phyloP scores from a whole-genome alignment of 257 asterid genomes.

The Fraxinus quadrangulata region DNA sequence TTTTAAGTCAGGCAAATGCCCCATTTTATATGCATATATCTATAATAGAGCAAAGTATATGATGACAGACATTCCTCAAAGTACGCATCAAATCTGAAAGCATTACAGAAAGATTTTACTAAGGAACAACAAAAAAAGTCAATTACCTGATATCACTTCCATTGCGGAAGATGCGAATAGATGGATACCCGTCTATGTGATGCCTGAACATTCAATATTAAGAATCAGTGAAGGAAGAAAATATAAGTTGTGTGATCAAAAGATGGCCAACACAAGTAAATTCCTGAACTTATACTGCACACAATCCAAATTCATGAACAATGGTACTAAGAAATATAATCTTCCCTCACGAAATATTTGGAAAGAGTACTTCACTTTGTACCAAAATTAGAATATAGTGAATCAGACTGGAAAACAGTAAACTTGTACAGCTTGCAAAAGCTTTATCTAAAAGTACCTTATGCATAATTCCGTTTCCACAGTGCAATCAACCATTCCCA shows the following conservation, averaged over 20 bases:
- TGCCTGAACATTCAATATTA: slow-evolving; percentile 49
- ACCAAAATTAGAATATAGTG: no score
- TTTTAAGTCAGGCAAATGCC: no score
- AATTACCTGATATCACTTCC: slow-evolving; percentile 82
- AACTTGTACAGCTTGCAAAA: neutral
- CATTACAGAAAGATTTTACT: neutral
- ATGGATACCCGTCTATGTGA: slow-evolving; percentile 93
- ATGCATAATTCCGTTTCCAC: slow-evolving; percentile 74
- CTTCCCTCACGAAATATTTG: no score
- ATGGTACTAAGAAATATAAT: no score
- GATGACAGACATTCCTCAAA: no score
- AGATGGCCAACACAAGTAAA: no score
- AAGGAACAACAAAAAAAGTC: neutral
- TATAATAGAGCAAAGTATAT: no score
- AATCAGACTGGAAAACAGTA: no score
- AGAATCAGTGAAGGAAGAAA: slow-evolving; percentile 14
- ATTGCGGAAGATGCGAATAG: slow-evolving; percentile 87
- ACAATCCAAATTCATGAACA: neutral
- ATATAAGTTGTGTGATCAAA: neutral
- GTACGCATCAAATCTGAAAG: neutral
- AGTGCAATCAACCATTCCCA: slow-evolving; percentile 94
- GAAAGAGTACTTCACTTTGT: no score
- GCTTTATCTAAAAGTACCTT: slow-evolving; percentile 49
- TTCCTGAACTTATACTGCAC: no score
- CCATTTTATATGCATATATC: no score